A percentile compares a stretch with the other conserved stretches of the same genome.
Evolutionary conservation across 352 stramenopile species (phyloP).

Genomic region (Globisporangium iwayamae): DNA sequence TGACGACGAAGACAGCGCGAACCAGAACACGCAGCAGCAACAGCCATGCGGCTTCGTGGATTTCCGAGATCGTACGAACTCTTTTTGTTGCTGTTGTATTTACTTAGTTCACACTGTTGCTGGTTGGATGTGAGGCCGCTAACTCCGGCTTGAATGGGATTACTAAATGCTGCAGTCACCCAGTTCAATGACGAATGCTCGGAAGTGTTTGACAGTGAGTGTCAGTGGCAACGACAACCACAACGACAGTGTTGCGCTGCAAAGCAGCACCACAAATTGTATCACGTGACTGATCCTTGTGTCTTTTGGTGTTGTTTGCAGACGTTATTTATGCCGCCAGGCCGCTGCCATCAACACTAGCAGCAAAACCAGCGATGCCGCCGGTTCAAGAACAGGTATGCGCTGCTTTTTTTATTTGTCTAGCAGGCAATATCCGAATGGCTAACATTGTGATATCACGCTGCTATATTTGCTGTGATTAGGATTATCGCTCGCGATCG

Average conservation of each 20-base stretch:
- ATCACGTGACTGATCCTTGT: neutral
- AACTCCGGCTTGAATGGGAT: neutral
- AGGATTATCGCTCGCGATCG: neutral
- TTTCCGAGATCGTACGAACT: conserved; percentile 16
- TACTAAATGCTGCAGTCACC: conserved; percentile 5
- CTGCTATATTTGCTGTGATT: neutral
- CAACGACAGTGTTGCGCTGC: neutral
- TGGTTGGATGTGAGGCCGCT: neutral
- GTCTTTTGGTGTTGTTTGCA: neutral
- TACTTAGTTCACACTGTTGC: too few species aligned
- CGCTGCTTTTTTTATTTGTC: too few species aligned
- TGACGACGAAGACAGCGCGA: neutral
- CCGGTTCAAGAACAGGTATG: conserved; percentile 10
- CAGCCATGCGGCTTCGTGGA: conserved; percentile 19
- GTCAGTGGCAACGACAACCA: neutral
- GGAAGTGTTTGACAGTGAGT: conserved; percentile 19
- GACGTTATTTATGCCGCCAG: conserved; percentile 13
- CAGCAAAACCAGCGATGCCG: neutral
- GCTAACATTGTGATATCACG: neutral
- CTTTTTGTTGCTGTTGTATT: too few species aligned
- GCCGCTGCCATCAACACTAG: neutral
- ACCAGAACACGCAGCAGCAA: conserved; percentile 4
- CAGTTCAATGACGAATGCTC: conserved; percentile 15
- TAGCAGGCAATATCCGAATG: neutral
- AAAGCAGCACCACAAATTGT: neutral